Evolutionary conservation across 345 rosid genomes (phyloP).

Genomic region (Noccaea bulbosa): DNA sequence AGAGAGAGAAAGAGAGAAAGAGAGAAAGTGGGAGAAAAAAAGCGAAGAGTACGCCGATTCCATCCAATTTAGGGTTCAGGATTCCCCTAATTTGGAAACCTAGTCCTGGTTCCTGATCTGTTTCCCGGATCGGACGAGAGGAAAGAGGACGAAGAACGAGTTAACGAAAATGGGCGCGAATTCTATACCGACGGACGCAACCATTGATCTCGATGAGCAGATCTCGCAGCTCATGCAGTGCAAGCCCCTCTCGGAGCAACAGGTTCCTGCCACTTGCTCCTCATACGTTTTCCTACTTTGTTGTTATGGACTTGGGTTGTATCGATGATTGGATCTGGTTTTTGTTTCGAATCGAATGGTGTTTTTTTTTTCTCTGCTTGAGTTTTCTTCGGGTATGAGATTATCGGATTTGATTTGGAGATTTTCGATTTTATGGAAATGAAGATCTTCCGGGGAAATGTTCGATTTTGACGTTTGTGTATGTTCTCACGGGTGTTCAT

Average conservation of each 20-base stretch:
- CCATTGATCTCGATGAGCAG: constrained; percentile 76
- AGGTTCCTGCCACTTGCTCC: constrained; percentile 49
- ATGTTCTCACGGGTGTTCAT: constrained; percentile 11
- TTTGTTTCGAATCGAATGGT: constrained; percentile 4
- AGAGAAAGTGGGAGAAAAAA: background rate
- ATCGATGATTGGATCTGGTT: constrained; percentile 41
- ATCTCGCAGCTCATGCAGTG: constrained; percentile 90
- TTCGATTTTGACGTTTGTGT: constrained; percentile 31
- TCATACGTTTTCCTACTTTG: constrained; percentile 2
- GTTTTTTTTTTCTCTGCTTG: background rate
- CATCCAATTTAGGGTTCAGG: constrained; percentile 55
- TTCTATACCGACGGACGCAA: constrained; percentile 61
- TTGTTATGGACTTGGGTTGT: constrained; percentile 26
- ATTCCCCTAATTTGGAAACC: constrained; percentile 57
- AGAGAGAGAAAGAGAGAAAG: constrained; percentile 20
- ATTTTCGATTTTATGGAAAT: background rate
- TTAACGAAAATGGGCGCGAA: constrained; percentile 66
- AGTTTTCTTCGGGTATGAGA: constrained; percentile 1
- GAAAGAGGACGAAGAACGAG: constrained; percentile 1
- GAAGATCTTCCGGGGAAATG: constrained; percentile 25
- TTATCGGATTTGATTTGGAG: constrained; percentile 22
- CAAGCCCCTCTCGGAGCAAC: constrained; percentile 84
- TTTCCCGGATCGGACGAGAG: constrained; percentile 31
- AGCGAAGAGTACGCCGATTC: constrained; percentile 44
- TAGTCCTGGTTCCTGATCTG: constrained; percentile 40